Percentiles rank a stretch among this genome's conserved stretches.
Conservation (phyloP, 106 monocot species). For the Dactylorhiza incarnata region DNA sequence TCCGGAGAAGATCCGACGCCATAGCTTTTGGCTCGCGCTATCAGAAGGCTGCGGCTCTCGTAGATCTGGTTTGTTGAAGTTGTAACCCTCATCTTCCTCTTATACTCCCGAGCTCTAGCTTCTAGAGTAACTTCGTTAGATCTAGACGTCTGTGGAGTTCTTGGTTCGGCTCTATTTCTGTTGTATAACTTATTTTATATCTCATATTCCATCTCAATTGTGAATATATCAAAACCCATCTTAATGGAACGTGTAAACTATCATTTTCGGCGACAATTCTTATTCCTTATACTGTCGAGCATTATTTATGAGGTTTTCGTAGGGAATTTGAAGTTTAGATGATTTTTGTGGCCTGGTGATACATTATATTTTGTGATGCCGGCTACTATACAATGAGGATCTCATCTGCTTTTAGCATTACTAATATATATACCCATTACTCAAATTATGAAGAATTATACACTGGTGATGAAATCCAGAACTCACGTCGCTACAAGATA, state of each 20-base stretch:
- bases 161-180: not conserved
- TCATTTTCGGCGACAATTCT: not conserved
- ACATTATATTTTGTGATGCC: not conserved
- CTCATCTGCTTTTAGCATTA: too few species aligned
- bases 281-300: not conserved
- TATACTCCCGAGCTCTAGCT: not conserved
- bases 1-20: slow-evolving; percentile 54
- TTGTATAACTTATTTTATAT: not conserved
- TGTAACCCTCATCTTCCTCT: not conserved
- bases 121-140: too few species aligned
- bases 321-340: not conserved
- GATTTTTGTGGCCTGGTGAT: not conserved
- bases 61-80: slow-evolving; percentile 59
- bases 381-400: too few species aligned
- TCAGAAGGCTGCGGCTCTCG: slow-evolving; percentile 91
- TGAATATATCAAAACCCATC: too few species aligned
- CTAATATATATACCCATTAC: too few species aligned
- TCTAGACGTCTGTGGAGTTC: not conserved
- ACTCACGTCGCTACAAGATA: too few species aligned
- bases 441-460: too few species aligned
- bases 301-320: not conserved
- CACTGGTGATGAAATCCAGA: too few species aligned
- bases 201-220: too few species aligned
- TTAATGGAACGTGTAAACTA: not conserved
- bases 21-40: slow-evolving; percentile 72